phyloP scores from a whole-genome alignment of 305 asterid genomes.

The Rubia tinctorum region DNA sequence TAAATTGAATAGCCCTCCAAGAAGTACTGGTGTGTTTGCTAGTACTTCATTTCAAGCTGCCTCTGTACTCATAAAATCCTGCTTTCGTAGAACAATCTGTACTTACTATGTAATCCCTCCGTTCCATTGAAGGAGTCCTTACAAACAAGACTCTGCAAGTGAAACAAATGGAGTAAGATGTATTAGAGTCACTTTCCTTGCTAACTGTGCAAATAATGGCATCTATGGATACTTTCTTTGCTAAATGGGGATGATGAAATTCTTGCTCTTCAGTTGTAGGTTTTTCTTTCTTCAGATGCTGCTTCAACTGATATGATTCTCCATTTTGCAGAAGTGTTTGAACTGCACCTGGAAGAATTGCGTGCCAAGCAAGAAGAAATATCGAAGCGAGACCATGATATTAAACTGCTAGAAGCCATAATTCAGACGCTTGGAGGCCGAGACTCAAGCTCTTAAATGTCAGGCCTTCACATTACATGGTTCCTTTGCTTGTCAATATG shows the following conservation, averaged over 20 bases:
- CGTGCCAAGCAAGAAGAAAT: constrained; percentile 88
- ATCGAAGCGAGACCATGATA: constrained; percentile 72
- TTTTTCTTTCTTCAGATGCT: not conserved
- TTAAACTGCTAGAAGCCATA: constrained; percentile 91
- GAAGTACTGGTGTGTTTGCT: not conserved
- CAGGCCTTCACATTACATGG: constrained; percentile 20
- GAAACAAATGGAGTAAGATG: too few relatives aligned
- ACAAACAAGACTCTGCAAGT: too few relatives aligned
- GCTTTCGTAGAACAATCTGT: not conserved
- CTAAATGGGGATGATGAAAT: not conserved
- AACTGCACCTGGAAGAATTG: constrained; percentile 91
- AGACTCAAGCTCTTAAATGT: constrained; percentile 35
- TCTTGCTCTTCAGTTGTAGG: not conserved
- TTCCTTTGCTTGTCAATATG: not conserved
- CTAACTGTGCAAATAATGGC: not conserved
- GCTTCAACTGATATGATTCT: not conserved
- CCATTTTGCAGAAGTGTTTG: constrained; percentile 71
- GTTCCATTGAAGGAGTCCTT: not conserved
- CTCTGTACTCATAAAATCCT: not conserved
- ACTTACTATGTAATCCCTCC: not conserved
- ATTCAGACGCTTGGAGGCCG: constrained; percentile 89
- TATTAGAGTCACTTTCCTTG: not conserved
- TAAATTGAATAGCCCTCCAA: not conserved
- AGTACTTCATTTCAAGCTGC: not conserved
- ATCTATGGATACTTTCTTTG: not conserved